A percentile compares a stretch with the other conserved stretches of the same genome.
These are phyloP conservation scores for Apodospora peruviana DNA, from an alignment of 495 filamentous ascomycete species.

Conservation along the genomic window DNA sequence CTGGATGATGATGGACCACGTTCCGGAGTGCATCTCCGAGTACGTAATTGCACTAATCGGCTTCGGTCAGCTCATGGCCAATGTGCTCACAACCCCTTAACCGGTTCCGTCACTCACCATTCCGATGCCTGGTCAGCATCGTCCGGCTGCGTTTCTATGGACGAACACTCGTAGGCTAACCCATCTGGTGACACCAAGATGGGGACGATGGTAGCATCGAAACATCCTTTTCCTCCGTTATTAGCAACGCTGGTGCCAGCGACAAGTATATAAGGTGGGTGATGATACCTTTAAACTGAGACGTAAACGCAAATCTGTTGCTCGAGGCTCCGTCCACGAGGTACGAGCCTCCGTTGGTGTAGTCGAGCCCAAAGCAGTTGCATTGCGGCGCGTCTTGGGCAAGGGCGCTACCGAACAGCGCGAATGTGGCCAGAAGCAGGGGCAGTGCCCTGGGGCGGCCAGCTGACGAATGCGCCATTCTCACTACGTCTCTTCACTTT, in stretches of 20 bases:
- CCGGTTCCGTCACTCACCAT: constrained; percentile 11
- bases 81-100: neutral
- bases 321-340: constrained; percentile 21
- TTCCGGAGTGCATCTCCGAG: constrained; percentile 16
- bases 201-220: constrained; percentile 19
- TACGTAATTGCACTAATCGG: constrained; percentile 17
- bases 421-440: neutral
- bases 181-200: constrained; percentile 26
- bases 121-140: constrained; percentile 17
- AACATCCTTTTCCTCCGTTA: constrained; percentile 12
- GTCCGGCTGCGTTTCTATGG: constrained; percentile 18
- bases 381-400: constrained; percentile 9
- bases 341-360: constrained; percentile 27
- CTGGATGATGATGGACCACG: constrained; percentile 20
- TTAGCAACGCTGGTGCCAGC: neutral
- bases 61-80: neutral
- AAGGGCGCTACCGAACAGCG: neutral
- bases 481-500: neutral
- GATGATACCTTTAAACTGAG: constrained; percentile 15
- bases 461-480: neutral
- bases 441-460: neutral
- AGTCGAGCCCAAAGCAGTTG: constrained; percentile 23
- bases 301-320: constrained; percentile 23
- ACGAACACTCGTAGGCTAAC: constrained; percentile 19
- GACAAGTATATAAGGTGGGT: neutral